phyloP scores from a whole-genome alignment of 768 basidiomycete genomes.

The Mycena latifolia region DNA sequence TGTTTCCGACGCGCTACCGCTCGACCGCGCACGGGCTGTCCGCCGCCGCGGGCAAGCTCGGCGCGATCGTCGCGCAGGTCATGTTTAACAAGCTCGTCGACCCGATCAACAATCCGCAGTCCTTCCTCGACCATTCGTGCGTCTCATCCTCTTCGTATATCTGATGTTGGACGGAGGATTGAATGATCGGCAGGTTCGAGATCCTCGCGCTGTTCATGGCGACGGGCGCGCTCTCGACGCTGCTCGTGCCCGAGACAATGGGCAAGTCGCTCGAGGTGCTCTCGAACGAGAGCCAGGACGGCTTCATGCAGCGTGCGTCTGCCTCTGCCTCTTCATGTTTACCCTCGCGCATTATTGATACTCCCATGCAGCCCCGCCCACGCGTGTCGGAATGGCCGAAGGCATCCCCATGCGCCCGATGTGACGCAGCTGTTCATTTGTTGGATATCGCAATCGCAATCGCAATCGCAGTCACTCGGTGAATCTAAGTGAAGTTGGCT shows the following conservation, averaged over 20 bases:
- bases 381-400: too few species aligned
- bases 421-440: too few species aligned
- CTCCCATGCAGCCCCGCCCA: too few species aligned
- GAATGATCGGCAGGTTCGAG: slow-evolving; percentile 63
- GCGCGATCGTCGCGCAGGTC: slow-evolving; percentile 85
- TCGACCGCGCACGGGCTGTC: slow-evolving; percentile 89
- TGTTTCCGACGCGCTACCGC: slow-evolving; percentile 90
- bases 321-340: too few species aligned
- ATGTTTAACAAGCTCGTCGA: slow-evolving; percentile 77
- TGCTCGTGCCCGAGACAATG: slow-evolving; percentile 88
- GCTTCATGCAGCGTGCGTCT: slow-evolving; percentile 59
- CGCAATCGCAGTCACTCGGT: too few species aligned
- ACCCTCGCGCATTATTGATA: too few species aligned
- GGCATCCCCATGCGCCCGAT: too few species aligned
- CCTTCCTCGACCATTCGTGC: slow-evolving; percentile 63
- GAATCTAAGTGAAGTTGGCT: too few species aligned
- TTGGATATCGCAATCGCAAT: too few species aligned
- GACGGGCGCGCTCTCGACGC: slow-evolving; percentile 84
- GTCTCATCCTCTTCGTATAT: background rate
- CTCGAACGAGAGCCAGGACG: slow-evolving; percentile 78
- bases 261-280: slow-evolving; percentile 74
- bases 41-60: slow-evolving; percentile 86
- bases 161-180: slow-evolving; percentile 39
- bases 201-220: slow-evolving; percentile 90
- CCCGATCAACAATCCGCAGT: slow-evolving; percentile 43